phyloP scores from a whole-genome alignment of 2,329 filamentous ascomycete genomes.

The Talaromyces atroroseus region DNA sequence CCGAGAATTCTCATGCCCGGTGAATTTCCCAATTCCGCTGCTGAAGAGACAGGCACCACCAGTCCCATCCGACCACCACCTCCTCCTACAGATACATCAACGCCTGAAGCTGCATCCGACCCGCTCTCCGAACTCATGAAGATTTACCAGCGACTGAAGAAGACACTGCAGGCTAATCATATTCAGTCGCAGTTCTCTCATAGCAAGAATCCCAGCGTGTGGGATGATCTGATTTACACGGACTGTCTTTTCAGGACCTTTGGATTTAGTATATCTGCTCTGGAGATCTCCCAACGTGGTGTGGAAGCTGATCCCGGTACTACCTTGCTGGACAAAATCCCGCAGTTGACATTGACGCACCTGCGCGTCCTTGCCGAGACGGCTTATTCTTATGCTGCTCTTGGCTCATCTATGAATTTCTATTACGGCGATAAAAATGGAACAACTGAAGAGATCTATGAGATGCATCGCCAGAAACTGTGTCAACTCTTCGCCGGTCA shows the following conservation, averaged over 20 bases:
- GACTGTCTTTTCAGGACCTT: slow-evolving; percentile 48
- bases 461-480: slow-evolving; percentile 65
- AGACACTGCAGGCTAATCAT: slow-evolving; percentile 49
- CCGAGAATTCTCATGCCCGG: slow-evolving; percentile 34
- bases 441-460: slow-evolving; percentile 60
- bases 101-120: slow-evolving; percentile 24
- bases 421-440: slow-evolving; percentile 47
- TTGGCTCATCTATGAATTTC: slow-evolving; percentile 60
- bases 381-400: slow-evolving; percentile 72
- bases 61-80: slow-evolving; percentile 29
- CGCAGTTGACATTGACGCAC: slow-evolving; percentile 78
- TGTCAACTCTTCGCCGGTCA: slow-evolving; percentile 67
- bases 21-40: slow-evolving; percentile 25
- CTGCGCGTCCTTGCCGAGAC: slow-evolving; percentile 86
- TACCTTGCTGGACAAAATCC: slow-evolving; percentile 76
- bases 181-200: slow-evolving; percentile 45
- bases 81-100: background rate
- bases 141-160: slow-evolving; percentile 53
- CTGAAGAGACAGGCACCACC: slow-evolving; percentile 26
- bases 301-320: slow-evolving; percentile 66
- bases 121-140: slow-evolving; percentile 45
- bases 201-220: slow-evolving; percentile 32
- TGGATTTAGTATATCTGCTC: slow-evolving; percentile 78
- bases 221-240: slow-evolving; percentile 46
- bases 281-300: slow-evolving; percentile 88